Percentiles rank a stretch among this genome's conserved stretches.
phyloP scores from a whole-genome alignment of 768 basidiomycete species.

The Infundibulicybe gibba region DNA sequence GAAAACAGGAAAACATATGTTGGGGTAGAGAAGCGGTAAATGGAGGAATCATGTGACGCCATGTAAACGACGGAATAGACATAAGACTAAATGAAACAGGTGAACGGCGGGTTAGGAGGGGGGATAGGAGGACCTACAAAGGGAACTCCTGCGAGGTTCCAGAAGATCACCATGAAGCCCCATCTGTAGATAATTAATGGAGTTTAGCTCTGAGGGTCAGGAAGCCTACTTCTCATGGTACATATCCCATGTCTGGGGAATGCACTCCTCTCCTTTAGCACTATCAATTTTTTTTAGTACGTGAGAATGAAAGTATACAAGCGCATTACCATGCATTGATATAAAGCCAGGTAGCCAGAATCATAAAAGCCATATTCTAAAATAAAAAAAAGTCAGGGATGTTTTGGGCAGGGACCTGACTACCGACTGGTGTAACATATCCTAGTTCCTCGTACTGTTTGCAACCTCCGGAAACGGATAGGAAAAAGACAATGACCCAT shows the following conservation, averaged over 20 bases:
- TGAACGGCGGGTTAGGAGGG: neutral
- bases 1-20: constrained; percentile 71
- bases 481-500: constrained; percentile 94
- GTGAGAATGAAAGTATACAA: neutral
- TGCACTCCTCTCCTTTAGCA: constrained; percentile 91
- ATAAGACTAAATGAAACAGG: constrained; percentile 60
- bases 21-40: constrained; percentile 81
- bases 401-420: neutral
- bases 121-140: constrained; percentile 55
- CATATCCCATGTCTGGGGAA: constrained; percentile 99
- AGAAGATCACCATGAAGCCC: constrained; percentile 98
- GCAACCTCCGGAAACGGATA: constrained; percentile 87
- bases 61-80: constrained; percentile 98
- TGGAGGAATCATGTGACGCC: constrained; percentile 87
- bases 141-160: constrained; percentile 93
- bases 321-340: constrained; percentile 83
- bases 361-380: constrained; percentile 97
- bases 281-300: constrained; percentile 28
- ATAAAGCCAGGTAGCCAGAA: constrained; percentile 93
- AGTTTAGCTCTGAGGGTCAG: neutral
- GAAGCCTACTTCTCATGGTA: constrained; percentile 87
- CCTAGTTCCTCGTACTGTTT: constrained; percentile 95
- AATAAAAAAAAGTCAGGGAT: constrained; percentile 3
- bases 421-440: constrained; percentile 82
- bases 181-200: constrained; percentile 38